Conservation (phyloP, 305 asterid genomes). For the Fraxinus baroniana region DNA sequence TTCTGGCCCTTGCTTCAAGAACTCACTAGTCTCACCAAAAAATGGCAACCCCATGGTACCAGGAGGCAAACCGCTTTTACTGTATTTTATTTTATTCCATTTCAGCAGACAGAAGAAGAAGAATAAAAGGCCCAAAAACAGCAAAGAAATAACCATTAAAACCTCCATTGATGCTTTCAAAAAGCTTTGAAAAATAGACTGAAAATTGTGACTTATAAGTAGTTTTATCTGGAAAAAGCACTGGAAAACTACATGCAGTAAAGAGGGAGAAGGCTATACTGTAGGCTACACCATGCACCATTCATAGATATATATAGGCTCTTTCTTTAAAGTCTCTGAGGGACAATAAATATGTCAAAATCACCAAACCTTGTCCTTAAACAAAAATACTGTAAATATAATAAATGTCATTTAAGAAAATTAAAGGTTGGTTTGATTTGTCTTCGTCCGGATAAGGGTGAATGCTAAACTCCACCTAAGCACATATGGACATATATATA, state of each 20-base stretch:
- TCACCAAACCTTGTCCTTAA: conserved; percentile 25
- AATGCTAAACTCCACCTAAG: neutral
- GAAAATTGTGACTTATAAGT: conserved; percentile 1
- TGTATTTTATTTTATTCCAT: conserved; percentile 36
- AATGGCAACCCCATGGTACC: conserved; percentile 64
- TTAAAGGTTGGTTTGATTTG: neutral
- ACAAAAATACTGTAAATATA: neutral
- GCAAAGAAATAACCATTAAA: conserved; percentile 20
- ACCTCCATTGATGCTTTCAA: conserved; percentile 39
- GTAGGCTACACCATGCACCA: conserved; percentile 32
- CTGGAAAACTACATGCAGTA: conserved; percentile 8
- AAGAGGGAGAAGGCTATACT: conserved; percentile 2
- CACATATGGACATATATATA: neutral
- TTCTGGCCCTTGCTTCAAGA: conserved; percentile 48
- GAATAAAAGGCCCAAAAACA: conserved; percentile 17
- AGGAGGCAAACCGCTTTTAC: conserved; percentile 41
- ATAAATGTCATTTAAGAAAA: conserved; percentile 24
- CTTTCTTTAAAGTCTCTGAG: conserved; percentile 31
- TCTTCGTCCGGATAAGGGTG: neutral
- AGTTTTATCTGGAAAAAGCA: neutral
- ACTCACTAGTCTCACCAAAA: conserved; percentile 47
- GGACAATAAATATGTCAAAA: conserved; percentile 38
- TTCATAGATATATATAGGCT: conserved; percentile 31
- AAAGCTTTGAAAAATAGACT: conserved; percentile 9
- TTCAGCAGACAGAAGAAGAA: conserved; percentile 25